Base-by-base conservation (phyloP, 2,329 filamentous ascomycete species). In the Arthrobotrys musiformis region DNA sequence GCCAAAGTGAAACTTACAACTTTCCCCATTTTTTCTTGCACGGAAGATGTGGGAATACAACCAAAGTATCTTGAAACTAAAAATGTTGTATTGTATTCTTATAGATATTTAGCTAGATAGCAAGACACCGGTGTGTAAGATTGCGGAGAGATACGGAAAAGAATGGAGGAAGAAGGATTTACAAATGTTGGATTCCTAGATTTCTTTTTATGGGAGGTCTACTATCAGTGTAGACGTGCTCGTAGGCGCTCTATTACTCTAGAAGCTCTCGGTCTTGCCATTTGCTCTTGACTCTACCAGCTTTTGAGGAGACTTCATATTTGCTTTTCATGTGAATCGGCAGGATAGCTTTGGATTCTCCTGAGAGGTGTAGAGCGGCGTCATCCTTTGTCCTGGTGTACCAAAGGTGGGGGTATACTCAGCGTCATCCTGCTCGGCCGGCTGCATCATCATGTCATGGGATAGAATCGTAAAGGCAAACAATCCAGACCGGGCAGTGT, bases 1-100 rank as follows among this genome's bases (percentile, higher is more conserved):
- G 33, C 1, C 15, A n/a, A 15, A n/a, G n/a, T n/a, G n/a, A 30
- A 50, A 56, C 70, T 24, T 42, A 76, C 72, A 60, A 76, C 72
- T 76, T 76, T 76, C 7, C 72, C 72, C 72, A 76, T 76, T 64
- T n/a, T 76, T 76, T 64, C 11, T 76, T 22, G n/a, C 48, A n/a
- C 19, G 13, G n/a, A 28, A 28, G 19, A 9, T 28, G 42, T 28
- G 19, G 58, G 22, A 24, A 35, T 46, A n/a, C 7, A 52, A 28
- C 44, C 17, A 33, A 56, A 44, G 35, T 24, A 33, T 33, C 35
- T 42, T 35, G 19, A 56, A 15, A 44, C 24, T 7, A 5, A 42
- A 19, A 42, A 19, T 44, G 24, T 17, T 30, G 40, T 46, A 28
- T 6, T 56, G 4, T 58, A 58, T 56, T 35, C 26, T 40, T 26